Evolutionary conservation across 257 asterid genomes (phyloP), one percentile per base, ranked within the genome.

Genomic region (Henckelia pumila): DNA sequence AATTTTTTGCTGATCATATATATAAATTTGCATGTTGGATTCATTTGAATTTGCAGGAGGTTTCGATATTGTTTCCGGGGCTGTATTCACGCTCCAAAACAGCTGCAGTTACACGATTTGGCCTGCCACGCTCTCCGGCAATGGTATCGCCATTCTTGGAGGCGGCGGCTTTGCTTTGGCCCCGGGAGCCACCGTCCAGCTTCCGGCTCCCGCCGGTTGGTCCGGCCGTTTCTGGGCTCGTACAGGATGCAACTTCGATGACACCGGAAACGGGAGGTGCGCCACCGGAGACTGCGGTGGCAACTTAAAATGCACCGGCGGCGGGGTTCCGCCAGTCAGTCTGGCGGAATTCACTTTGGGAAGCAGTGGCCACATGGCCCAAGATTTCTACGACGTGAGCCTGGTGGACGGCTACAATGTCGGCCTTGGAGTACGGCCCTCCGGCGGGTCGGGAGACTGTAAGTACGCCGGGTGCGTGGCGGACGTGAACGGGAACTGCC

Each of bases 151-250:
- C 49, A 17, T 78, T 56, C 88, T 91, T 49, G 95, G 94, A 0
- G 85, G 75, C 57, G 93, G 94, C 0, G 97, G 97, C 11, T 88
- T 92, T 66, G 76, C 77, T 19, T 74, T 89, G 64, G 3, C 90
- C 0, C 94, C 98, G 0, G 96, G 89, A 2, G 88, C 83, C 66
- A 67, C 89, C 56, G 23, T 81, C 64, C 84, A 85, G 26, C 69
- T 93, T 7, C 81, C 89, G 0, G 98, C 90, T 1, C 90, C 96
- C 1, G 79, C 87, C 1, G 95, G 95, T 10, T 92, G 97, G 92
- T 92, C 97, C 6, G 97, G 98, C 71, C 96, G 97, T 19, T 82
- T 90, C 76, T 93, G 98, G 98, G 97, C 85, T 0, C 80, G 98
- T 23, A 93, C 97, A 0, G 92, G 86, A 5, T 90, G 98, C 79